Conservation (phyloP, 164 flowering plant genomes). For the Stephania cephalantha region DNA sequence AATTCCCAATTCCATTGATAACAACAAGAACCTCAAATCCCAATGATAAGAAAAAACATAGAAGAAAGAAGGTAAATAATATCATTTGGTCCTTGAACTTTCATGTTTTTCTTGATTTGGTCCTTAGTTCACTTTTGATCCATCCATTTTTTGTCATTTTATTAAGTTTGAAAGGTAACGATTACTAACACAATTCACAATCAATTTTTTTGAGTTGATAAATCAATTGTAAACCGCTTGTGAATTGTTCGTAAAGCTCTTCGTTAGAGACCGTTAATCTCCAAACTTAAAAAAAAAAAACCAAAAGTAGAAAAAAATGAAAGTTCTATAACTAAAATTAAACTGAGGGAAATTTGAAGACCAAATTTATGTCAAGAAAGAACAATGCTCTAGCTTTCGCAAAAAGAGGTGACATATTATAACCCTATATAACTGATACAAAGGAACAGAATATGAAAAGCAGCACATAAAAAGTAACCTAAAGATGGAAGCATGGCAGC, state of each 20-base stretch:
- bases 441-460: background rate
- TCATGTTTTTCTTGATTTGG: no score
- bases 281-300: background rate
- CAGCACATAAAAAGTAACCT: background rate
- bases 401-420: background rate
- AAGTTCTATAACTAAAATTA: background rate
- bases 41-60: no score
- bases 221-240: no score
- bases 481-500: background rate
- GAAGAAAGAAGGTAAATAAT: background rate
- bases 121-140: no score
- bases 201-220: no score
- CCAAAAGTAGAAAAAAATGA: background rate
- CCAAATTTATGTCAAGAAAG: background rate
- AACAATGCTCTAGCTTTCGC: background rate
- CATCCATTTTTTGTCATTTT: no score
- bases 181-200: no score
- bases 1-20: no score
- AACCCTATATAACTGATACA: background rate
- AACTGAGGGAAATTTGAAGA: background rate
- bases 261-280: background rate
- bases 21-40: no score
- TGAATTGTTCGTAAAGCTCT: no score
- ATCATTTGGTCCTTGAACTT: no score
- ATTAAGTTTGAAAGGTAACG: no score